Evolutionary conservation across 2,329 filamentous ascomycete species (phyloP).

Genomic region (Penicillium sp.): DNA sequence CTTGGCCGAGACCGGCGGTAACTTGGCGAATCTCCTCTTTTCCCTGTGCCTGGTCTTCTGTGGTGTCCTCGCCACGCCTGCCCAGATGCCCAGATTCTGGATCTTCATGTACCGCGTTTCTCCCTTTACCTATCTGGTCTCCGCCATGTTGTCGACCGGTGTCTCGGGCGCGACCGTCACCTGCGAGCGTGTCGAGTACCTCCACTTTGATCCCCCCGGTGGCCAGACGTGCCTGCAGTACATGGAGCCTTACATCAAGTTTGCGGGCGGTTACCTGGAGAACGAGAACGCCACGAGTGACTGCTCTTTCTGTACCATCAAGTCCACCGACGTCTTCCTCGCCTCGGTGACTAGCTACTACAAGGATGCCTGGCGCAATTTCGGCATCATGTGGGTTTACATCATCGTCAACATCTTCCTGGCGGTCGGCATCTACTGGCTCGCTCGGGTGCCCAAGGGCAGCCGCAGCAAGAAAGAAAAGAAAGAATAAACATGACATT

Average conservation of each 20-base stretch:
- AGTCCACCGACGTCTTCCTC: conserved; percentile 46
- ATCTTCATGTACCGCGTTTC: conserved; percentile 69
- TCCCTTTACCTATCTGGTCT: conserved; percentile 59
- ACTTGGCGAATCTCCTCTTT: conserved; percentile 55
- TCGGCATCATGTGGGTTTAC: conserved; percentile 63
- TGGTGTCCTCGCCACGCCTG: conserved; percentile 47
- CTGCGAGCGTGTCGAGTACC: conserved; percentile 29
- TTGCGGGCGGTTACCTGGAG: conserved; percentile 38
- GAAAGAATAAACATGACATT: background rate
- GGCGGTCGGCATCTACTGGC: conserved; percentile 57
- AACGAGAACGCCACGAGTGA: conserved; percentile 40
- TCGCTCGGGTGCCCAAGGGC: conserved; percentile 51
- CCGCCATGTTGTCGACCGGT: conserved; percentile 39
- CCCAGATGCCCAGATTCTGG: conserved; percentile 64
- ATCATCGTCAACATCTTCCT: conserved; percentile 57
- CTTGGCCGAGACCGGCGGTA: conserved; percentile 61
- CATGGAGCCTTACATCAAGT: conserved; percentile 37
- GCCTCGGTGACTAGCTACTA: conserved; percentile 38
- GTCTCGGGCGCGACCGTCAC: conserved; percentile 26
- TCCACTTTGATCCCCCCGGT: conserved; percentile 44
- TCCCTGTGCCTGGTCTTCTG: conserved; percentile 57
- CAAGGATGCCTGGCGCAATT: conserved; percentile 59
- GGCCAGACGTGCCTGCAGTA: conserved; percentile 56
- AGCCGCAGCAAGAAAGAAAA: conserved; percentile 18
- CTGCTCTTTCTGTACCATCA: conserved; percentile 48